Conservation (phyloP, 306 rosid species). For the Trichosanthes cucumerina region DNA sequence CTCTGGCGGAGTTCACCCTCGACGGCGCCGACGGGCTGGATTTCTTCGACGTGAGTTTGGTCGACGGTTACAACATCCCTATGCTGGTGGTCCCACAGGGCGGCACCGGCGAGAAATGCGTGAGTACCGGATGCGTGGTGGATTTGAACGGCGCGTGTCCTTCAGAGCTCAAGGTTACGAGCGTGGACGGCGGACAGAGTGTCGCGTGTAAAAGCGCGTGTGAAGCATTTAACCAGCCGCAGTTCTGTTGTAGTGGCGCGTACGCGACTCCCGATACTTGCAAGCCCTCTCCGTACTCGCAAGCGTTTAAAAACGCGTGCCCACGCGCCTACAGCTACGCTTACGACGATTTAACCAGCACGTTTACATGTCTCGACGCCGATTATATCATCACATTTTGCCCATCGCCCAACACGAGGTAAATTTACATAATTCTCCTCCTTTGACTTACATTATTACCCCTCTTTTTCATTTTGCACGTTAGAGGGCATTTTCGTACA, state of each 20-base stretch:
- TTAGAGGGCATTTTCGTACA: background rate
- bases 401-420: constrained; percentile 60
- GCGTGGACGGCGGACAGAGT: constrained; percentile 20
- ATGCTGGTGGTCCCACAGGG: constrained; percentile 47
- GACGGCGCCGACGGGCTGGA: constrained; percentile 45
- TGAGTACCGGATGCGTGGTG: constrained; percentile 35
- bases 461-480: background rate
- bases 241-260: constrained; percentile 77
- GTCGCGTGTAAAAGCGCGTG: constrained; percentile 92
- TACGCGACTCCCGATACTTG: constrained; percentile 52
- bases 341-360: constrained; percentile 69
- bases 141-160: constrained; percentile 58
- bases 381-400: constrained; percentile 62
- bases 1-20: constrained; percentile 51
- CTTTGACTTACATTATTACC: background rate
- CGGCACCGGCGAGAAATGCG: constrained; percentile 44
- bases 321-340: constrained; percentile 91
- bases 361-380: constrained; percentile 62
- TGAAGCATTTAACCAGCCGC: constrained; percentile 49
- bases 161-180: constrained; percentile 30
- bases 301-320: constrained; percentile 57
- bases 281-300: constrained; percentile 56
- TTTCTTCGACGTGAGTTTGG: constrained; percentile 63
- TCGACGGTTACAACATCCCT: constrained; percentile 74
- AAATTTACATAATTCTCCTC: constrained; percentile 14